phyloP scores from a whole-genome alignment of 768 basidiomycete genomes.

The Austroboletus festivus region DNA sequence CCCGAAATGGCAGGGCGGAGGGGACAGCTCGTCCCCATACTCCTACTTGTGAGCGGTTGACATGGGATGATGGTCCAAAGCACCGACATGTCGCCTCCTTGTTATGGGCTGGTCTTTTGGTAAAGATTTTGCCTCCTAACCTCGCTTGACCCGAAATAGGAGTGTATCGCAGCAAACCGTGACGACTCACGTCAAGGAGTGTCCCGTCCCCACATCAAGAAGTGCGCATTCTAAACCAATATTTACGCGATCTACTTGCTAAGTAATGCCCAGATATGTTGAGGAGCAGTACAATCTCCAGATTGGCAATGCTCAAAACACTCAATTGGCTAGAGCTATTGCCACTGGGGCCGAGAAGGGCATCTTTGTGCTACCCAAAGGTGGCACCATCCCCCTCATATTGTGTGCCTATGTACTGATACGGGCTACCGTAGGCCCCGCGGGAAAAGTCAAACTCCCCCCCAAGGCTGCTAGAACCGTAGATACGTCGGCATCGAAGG shows the following conservation, averaged over 20 bases:
- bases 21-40: slow-evolving; percentile 24
- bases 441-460: slow-evolving; percentile 65
- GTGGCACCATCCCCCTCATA: slow-evolving; percentile 35
- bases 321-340: slow-evolving; percentile 79
- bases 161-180: slow-evolving; percentile 70
- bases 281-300: slow-evolving; percentile 80
- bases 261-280: slow-evolving; percentile 57
- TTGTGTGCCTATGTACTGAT: slow-evolving; percentile 3
- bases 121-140: slow-evolving; percentile 20
- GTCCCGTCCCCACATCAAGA: slow-evolving; percentile 91
- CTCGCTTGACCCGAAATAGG: slow-evolving; percentile 44
- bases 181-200: slow-evolving; percentile 83
- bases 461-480: slow-evolving; percentile 51
- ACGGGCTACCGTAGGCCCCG: slow-evolving; percentile 32
- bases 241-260: slow-evolving; percentile 13
- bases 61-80: slow-evolving; percentile 6
- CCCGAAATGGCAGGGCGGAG: slow-evolving; percentile 41
- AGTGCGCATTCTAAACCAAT: slow-evolving; percentile 46
- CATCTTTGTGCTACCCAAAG: slow-evolving; percentile 86
- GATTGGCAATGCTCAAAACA: slow-evolving; percentile 73
- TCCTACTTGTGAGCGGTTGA: slow-evolving; percentile 12
- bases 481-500: slow-evolving; percentile 55
- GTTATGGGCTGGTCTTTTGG: slow-evolving; percentile 9
- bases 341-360: slow-evolving; percentile 78
- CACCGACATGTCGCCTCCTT: background rate